Percentiles rank a stretch among this genome's conserved stretches.
These are phyloP conservation scores for Flaveria trinervia DNA, from an alignment of 129 eudicot genomes.

Conservation along the genomic window DNA sequence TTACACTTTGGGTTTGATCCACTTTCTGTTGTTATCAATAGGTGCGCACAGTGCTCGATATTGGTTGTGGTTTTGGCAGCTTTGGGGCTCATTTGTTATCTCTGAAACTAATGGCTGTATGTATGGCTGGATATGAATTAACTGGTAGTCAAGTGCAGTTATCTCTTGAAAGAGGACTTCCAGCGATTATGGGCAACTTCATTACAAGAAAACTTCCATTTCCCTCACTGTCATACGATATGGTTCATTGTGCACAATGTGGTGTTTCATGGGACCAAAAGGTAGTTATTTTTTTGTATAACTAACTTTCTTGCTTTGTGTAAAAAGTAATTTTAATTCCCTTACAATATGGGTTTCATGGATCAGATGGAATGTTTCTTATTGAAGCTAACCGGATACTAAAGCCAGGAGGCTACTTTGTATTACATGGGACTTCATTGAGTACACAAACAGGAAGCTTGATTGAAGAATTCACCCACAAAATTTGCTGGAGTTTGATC, in stretches of 20 bases:
- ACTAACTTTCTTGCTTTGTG: neutral
- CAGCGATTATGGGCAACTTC: slow-evolving; percentile 83
- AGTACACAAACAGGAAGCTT: slow-evolving; percentile 43
- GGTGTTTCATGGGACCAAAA: slow-evolving; percentile 84
- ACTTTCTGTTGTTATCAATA: slow-evolving; percentile 38
- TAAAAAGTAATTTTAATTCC: neutral
- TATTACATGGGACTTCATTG: slow-evolving; percentile 57
- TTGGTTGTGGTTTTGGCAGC: slow-evolving; percentile 99
- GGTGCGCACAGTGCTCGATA: slow-evolving; percentile 83
- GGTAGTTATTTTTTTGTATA: slow-evolving; percentile 36
- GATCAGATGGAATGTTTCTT: slow-evolving; percentile 76
- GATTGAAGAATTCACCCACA: slow-evolving; percentile 53
- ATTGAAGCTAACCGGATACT: slow-evolving; percentile 87
- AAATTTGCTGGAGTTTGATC: slow-evolving; percentile 74
- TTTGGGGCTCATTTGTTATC: slow-evolving; percentile 93
- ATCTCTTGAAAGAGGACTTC: slow-evolving; percentile 98
- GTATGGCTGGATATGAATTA: slow-evolving; percentile 87
- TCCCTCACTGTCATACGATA: slow-evolving; percentile 87
- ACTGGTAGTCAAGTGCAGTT: slow-evolving; percentile 96
- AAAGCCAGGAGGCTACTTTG: slow-evolving; percentile 95
- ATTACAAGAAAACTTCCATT: slow-evolving; percentile 81
- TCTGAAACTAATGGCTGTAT: slow-evolving; percentile 73
- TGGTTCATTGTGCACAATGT: slow-evolving; percentile 98
- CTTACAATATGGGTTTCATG: slow-evolving; percentile 24
- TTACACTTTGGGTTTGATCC: neutral